A percentile compares a stretch with the other conserved stretches of the same genome.
phyloP scores from a whole-genome alignment of 306 rosid genomes.

The Ceratonia siliqua region DNA sequence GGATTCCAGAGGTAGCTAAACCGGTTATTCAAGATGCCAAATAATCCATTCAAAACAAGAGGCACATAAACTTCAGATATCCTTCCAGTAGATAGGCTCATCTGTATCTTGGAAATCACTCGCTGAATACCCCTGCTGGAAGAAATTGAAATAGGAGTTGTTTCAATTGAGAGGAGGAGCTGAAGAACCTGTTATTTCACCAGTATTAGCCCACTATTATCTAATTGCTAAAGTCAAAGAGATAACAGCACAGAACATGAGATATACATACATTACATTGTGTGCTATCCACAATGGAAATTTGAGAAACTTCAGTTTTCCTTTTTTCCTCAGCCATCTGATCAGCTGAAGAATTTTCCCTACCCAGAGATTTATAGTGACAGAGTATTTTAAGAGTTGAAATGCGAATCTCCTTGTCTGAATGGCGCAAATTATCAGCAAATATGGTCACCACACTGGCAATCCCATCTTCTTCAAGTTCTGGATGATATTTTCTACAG shows the following conservation, averaged over 20 bases:
- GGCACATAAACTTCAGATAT: constrained; percentile 59
- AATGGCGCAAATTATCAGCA: constrained; percentile 67
- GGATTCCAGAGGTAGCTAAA: constrained; percentile 79
- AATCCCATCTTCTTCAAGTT: constrained; percentile 46
- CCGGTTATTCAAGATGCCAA: constrained; percentile 78
- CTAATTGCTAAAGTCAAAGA: constrained; percentile 27
- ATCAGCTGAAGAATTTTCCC: constrained; percentile 46
- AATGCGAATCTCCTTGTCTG: constrained; percentile 66
- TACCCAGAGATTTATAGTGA: constrained; percentile 49
- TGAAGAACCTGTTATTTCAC: constrained; percentile 65
- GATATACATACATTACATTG: constrained; percentile 58
- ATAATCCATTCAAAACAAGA: constrained; percentile 66
- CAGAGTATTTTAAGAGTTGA: constrained; percentile 77
- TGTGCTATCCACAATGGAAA: constrained; percentile 25
- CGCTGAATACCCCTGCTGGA: constrained; percentile 70
- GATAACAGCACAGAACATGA: constrained; percentile 10
- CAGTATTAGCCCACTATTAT: constrained; percentile 27
- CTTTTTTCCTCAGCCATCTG: constrained; percentile 53
- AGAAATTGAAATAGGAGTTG: constrained; percentile 70
- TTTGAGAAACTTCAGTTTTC: constrained; percentile 54
- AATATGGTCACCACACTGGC: constrained; percentile 50
- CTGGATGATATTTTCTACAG: constrained; percentile 50
- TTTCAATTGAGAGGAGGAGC: constrained; percentile 74
- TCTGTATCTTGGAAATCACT: constrained; percentile 78
- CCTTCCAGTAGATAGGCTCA: constrained; percentile 67